Percentiles rank a stretch among this genome's conserved stretches.
These are phyloP conservation scores for Volvox reticuliferus DNA, from an alignment of 139 green algal species.

Conservation along the genomic window DNA sequence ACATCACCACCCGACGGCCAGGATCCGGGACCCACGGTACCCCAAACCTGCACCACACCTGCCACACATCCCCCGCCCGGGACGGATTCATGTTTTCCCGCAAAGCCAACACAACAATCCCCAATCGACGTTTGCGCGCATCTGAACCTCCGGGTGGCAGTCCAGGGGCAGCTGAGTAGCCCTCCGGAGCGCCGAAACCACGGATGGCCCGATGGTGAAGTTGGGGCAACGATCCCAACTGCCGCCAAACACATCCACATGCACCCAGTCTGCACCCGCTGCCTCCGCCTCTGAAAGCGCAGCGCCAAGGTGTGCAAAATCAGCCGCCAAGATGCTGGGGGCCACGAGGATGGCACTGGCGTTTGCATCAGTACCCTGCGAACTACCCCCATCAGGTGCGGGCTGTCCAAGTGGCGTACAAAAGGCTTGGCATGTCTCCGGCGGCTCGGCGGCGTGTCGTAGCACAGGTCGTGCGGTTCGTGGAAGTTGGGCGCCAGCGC, in stretches of 20 bases:
- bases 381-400: no score
- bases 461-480: background rate
- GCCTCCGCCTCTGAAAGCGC: background rate
- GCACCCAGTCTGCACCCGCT: conserved; percentile 24
- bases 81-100: no score
- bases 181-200: conserved; percentile 71
- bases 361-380: background rate
- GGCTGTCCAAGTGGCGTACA: no score
- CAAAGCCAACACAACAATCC: no score
- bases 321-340: conserved; percentile 87
- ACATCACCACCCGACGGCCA: no score
- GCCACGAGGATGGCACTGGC: conserved; percentile 63
- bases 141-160: conserved; percentile 76
- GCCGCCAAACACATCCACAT: conserved; percentile 54
- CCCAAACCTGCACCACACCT: no score
- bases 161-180: conserved; percentile 65
- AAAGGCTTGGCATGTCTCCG: no score
- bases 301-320: conserved; percentile 82
- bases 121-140: background rate
- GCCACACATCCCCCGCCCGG: no score
- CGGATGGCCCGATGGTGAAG: conserved; percentile 78
- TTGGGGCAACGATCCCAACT: conserved; percentile 55
- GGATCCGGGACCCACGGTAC: no score
- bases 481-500: conserved; percentile 63
- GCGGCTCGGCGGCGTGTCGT: no score